Percentiles rank a stretch among this genome's conserved stretches.
These are phyloP conservation scores for Tolypocladium tropicale DNA, from an alignment of 2,329 filamentous ascomycete species.

Conservation along the genomic window DNA sequence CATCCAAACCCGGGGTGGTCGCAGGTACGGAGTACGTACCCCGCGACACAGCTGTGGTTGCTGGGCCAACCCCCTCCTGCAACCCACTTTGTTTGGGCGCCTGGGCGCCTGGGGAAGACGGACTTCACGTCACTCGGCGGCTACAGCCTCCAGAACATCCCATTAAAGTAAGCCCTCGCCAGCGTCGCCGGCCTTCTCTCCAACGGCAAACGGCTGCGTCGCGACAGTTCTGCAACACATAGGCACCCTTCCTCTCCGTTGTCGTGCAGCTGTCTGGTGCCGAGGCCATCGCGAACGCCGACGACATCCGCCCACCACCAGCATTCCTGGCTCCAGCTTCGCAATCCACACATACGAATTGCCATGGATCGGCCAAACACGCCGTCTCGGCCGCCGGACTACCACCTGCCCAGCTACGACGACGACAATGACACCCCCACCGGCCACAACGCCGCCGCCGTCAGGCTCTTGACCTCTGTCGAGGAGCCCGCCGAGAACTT, in stretches of 20 bases:
- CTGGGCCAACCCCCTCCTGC: neutral
- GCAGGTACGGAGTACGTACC: too few relatives aligned
- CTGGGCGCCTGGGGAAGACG: neutral
- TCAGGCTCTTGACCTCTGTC: slow-evolving; percentile 52
- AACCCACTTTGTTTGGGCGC: neutral
- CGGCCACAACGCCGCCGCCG: slow-evolving; percentile 39
- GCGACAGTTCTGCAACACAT: neutral
- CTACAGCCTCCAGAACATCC: neutral
- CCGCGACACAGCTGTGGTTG: neutral
- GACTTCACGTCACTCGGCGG: neutral
- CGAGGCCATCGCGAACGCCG: neutral
- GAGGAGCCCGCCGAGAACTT: slow-evolving; percentile 39
- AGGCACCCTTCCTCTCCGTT: neutral
- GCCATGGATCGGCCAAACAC: slow-evolving; percentile 40
- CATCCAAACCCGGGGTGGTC: too few relatives aligned
- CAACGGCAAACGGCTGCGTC: neutral
- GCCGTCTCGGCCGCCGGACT: slow-evolving; percentile 45
- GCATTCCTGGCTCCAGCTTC: neutral
- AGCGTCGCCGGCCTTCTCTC: neutral
- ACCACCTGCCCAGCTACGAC: slow-evolving; percentile 45
- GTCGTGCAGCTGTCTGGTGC: neutral
- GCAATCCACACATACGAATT: neutral
- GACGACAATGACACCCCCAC: slow-evolving; percentile 40
- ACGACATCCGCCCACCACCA: neutral
- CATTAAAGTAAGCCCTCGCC: neutral